Evolutionary conservation across 2,329 filamentous ascomycete species (phyloP), one percentile per base, ranked within the genome.

Genomic region (Aspergillus pseudoviridinutans): DNA sequence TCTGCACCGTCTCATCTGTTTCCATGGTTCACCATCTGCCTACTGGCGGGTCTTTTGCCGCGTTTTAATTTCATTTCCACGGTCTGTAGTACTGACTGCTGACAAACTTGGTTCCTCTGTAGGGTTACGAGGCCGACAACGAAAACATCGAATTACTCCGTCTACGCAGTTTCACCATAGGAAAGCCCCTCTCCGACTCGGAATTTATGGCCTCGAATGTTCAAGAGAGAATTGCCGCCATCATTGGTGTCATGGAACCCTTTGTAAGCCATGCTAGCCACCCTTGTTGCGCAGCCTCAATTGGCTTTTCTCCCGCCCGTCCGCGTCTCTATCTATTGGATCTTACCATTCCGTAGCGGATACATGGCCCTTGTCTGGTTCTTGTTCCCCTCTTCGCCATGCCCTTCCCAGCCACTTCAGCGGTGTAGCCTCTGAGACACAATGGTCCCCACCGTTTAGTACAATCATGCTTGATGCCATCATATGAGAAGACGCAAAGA

Each of bases 141-240:
- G 79, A 83, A 46, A 89, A 96, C 64, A 92, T 96, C 67, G 85
- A 87, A 55, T 81, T 97, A 53, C 80, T 96, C 55, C 89, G 91
- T 66, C 80, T 97, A 68, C 84, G 87, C 59, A 94, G 87, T 72
- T 96, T 89, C 71, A 92, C 89, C 0, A 75, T 95, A 24, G 82
- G 85, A 41, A 86, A 80, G 58, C 85, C 85, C 68, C 74, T 96
- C 38, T 71, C 80, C 12, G 91, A 92, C 66, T 74, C 80, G 9
- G 79, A 90, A 50, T 79, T 96, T 22, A 78, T 86, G 38, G 79
- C 81, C 49, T 76, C 83, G 50, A 78, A 85, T 66, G 85, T 84
- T 17, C 82, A 91, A 73, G 82, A 86, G 29, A 84, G 83, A 67
- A 80, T 96, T 53, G 79, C 81, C 53, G 80, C 83, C 42, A 75